phyloP scores from a whole-genome alignment of 805 yeast genomes.

The Ogataea methanolica region DNA sequence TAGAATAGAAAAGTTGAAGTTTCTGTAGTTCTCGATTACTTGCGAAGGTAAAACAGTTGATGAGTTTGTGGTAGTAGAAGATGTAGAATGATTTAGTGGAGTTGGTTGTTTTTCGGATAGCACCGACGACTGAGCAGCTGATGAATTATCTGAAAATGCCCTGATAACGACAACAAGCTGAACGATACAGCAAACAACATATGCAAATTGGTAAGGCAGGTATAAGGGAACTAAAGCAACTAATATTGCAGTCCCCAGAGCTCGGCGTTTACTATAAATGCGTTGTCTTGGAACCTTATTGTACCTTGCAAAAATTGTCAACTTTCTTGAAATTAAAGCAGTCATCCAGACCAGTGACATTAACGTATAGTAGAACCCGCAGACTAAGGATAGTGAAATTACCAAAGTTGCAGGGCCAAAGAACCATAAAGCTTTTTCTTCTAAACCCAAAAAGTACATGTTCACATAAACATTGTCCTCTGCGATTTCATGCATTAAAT shows the following conservation, averaged over 20 bases:
- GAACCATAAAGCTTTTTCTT: constrained; percentile 50
- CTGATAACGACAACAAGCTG: constrained; percentile 53
- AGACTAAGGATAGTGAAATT: constrained; percentile 41
- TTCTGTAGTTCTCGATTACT: constrained; percentile 35
- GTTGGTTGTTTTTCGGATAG: not conserved
- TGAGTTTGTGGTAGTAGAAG: not conserved
- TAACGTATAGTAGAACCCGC: constrained; percentile 30
- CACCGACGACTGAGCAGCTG: not conserved
- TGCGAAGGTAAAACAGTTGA: constrained; percentile 1
- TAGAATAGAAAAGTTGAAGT: constrained; percentile 59
- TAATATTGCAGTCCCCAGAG: constrained; percentile 34
- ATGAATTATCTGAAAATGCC: constrained; percentile 7
- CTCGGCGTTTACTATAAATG: constrained; percentile 19
- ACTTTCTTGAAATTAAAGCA: constrained; percentile 15
- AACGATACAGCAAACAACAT: constrained; percentile 50
- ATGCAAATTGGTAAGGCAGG: constrained; percentile 81
- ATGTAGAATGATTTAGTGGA: not conserved
- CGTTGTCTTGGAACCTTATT: constrained; percentile 3
- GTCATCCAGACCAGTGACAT: constrained; percentile 25
- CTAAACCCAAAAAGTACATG: constrained; percentile 63
- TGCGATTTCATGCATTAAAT: constrained; percentile 37
- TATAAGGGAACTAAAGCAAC: constrained; percentile 49
- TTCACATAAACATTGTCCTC: constrained; percentile 38
- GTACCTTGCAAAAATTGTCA: not conserved
- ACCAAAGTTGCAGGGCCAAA: constrained; percentile 55